Percentiles rank a stretch among this genome's conserved stretches.
Evolutionary conservation across 2,329 filamentous ascomycete genomes (phyloP).

Genomic region (Fusarium gaditjirri): DNA sequence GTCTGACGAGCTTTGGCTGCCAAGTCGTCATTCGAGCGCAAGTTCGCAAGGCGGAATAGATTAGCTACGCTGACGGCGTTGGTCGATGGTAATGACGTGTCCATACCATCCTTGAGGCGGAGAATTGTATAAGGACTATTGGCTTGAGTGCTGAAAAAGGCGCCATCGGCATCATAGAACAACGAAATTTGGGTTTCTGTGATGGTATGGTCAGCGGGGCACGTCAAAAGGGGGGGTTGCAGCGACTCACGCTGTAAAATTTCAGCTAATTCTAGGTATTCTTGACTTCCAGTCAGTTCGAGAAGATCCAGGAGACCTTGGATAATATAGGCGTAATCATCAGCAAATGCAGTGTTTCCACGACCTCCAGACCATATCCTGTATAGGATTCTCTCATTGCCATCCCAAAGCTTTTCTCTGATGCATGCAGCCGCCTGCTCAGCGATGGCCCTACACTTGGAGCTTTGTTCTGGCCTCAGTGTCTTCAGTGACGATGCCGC

Average conservation of each 20-base stretch:
- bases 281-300: slow-evolving; percentile 80
- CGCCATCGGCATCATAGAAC: slow-evolving; percentile 79
- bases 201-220: slow-evolving; percentile 22
- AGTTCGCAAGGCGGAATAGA: slow-evolving; percentile 79
- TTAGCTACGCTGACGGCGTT: slow-evolving; percentile 91
- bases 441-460: slow-evolving; percentile 73
- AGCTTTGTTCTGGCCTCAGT: slow-evolving; percentile 66
- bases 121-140: slow-evolving; percentile 77
- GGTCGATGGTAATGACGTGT: slow-evolving; percentile 87
- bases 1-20: slow-evolving; percentile 75
- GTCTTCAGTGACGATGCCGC: slow-evolving; percentile 74
- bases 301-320: slow-evolving; percentile 86
- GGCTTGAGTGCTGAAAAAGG: slow-evolving; percentile 77
- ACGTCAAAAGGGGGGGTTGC: neutral
- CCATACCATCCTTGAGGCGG: slow-evolving; percentile 94
- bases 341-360: slow-evolving; percentile 80
- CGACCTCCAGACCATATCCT: slow-evolving; percentile 77
- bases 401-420: slow-evolving; percentile 76
- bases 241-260: slow-evolving; percentile 73
- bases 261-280: slow-evolving; percentile 83
- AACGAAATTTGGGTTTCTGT: slow-evolving; percentile 75
- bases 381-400: slow-evolving; percentile 69
- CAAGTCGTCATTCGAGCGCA: slow-evolving; percentile 75
- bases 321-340: slow-evolving; percentile 93
- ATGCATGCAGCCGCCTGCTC: slow-evolving; percentile 78